These are phyloP conservation scores for Mrakia hoshinonis DNA, from an alignment of 768 basidiomycete genomes.

Conservation along the genomic window DNA sequence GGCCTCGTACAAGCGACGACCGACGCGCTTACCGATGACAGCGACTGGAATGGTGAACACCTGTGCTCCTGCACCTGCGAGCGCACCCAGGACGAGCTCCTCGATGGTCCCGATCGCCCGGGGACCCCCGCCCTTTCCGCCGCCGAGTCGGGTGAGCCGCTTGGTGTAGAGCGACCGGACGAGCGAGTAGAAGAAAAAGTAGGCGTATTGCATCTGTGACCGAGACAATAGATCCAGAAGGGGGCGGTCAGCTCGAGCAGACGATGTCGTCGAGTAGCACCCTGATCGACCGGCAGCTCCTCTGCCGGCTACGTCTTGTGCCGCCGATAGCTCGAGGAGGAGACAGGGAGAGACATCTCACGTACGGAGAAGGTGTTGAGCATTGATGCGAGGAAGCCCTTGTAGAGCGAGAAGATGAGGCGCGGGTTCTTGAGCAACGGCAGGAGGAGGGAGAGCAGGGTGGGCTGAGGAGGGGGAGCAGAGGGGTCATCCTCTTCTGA, in stretches of 20 bases:
- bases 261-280: not conserved
- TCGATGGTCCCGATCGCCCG: conserved; percentile 35
- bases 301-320: not conserved
- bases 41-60: conserved; percentile 97
- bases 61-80: conserved; percentile 89
- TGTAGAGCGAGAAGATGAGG: conserved; percentile 59
- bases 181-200: conserved; percentile 97
- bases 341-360: conserved; percentile 31
- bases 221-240: conserved; percentile 16
- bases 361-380: conserved; percentile 96
- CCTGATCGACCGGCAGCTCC: not conserved
- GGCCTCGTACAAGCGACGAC: too few species aligned
- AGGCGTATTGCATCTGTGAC: conserved; percentile 70
- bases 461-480: not conserved
- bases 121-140: not conserved
- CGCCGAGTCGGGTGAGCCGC: conserved; percentile 48
- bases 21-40: conserved; percentile 52
- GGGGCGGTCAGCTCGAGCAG: conserved; percentile 8
- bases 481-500: not conserved
- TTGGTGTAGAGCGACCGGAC: conserved; percentile 75
- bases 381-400: conserved; percentile 93
- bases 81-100: conserved; percentile 79
- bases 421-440: conserved; percentile 74
- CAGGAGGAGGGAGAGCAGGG: conserved; percentile 54
- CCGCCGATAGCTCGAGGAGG: not conserved